These are phyloP conservation scores for Kodamaea restingae DNA, from an alignment of 805 yeast species.

Conservation along the genomic window DNA sequence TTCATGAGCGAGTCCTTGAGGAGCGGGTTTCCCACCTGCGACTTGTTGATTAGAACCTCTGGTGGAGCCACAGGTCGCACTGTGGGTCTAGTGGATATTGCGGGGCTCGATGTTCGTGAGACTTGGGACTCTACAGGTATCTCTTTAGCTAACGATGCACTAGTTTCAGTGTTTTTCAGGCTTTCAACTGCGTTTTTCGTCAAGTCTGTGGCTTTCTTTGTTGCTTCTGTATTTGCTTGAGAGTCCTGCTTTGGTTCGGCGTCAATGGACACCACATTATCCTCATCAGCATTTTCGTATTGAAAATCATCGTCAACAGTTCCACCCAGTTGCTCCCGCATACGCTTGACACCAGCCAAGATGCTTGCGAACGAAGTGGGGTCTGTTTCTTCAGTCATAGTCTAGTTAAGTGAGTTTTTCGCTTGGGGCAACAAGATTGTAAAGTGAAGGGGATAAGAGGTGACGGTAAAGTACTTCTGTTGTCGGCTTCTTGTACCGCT, in stretches of 20 bases:
- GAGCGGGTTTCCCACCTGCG: slow-evolving; percentile 73
- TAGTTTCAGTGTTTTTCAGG: too few species aligned
- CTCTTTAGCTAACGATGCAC: too few species aligned
- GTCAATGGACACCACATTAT: too few species aligned
- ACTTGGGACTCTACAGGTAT: too few species aligned
- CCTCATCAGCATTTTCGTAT: too few species aligned
- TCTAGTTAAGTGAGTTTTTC: neutral
- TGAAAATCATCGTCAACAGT: slow-evolving; percentile 1
- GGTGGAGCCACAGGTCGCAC: slow-evolving; percentile 10
- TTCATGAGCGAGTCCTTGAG: slow-evolving; percentile 47
- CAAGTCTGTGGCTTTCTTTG: too few species aligned
- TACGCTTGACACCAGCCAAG: slow-evolving; percentile 61
- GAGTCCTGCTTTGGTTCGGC: too few species aligned
- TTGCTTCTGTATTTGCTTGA: too few species aligned
- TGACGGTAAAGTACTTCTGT: too few species aligned
- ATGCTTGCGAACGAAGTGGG: slow-evolving; percentile 68
- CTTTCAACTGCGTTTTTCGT: too few species aligned
- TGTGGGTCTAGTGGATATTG: neutral
- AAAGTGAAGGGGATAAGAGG: neutral
- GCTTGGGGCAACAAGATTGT: too few species aligned
- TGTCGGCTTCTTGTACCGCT: too few species aligned
- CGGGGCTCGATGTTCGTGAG: neutral
- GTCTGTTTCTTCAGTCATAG: slow-evolving; percentile 24
- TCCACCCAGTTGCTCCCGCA: slow-evolving; percentile 44
- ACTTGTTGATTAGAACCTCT: slow-evolving; percentile 26